Evolutionary conservation across 139 green algal genomes (phyloP), one percentile per base, ranked within the genome.

Genomic region (Eudorina sp.): DNA sequence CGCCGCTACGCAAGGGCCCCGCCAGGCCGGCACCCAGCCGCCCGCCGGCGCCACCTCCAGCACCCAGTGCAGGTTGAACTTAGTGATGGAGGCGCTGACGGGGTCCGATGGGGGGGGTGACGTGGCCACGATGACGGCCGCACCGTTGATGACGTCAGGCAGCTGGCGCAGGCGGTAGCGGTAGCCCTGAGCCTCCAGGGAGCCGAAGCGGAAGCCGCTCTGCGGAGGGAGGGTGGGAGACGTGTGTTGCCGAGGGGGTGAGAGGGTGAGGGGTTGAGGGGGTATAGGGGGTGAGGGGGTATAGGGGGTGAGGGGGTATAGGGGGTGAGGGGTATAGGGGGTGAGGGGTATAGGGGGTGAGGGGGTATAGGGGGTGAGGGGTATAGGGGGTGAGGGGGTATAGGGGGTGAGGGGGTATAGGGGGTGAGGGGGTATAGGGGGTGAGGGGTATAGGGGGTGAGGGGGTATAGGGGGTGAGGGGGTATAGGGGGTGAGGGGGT

Each of bases 61-160:
- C 34, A 53, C 40, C 92, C 93, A 96, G 19, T 29, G 40, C 60
- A 85, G 40, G 41, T 85, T 85, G 58, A 75, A 85, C 27, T 87
- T 87, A 31, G 29, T 11, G 45, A 87, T 64, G 34, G 45, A 19
- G 18, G 46, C 21, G 2, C 0, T 78, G 16, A 87, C 81, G 43
- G 81, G 81, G 60, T 79, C 81, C 3, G 4, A 6, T 0, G 81
- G 81, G 6, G 34, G 21, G 1, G 45, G 62, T 9, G 27, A 23
- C 45, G 18, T 69, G 64, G 64, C 18, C 5, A 23, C 31, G n/a
- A 87, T 87, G 34, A 53, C 16, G 2, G 81, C 64, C 0, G 64
- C 81, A 0, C 16, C 6, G 45, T 87, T 87, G 62, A 62, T 41
- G 29, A 25, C 43, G 34, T 76, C 58, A 6, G 64, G 4, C 81